Evolutionary conservation across 169 alveolate species (phyloP), one percentile per base, ranked within the genome.

Genomic region (Plasmodium coatneyi): DNA sequence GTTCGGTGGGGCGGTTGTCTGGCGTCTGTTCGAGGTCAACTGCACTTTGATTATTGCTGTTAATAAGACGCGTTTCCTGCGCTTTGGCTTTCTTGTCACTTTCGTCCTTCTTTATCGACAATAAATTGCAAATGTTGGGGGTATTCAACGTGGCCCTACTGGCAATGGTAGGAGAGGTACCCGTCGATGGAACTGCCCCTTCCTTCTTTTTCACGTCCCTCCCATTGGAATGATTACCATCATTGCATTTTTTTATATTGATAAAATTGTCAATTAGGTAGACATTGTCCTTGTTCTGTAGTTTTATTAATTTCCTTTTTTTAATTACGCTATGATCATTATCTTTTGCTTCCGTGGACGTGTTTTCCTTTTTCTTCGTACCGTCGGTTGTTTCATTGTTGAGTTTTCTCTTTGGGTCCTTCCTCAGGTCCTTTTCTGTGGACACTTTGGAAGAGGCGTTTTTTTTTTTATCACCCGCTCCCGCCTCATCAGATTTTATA

Each of bases 271-370:
- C 93, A 39, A 87, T 87, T 25, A 41, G 32, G 71, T 78, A 78
- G 19, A 80, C 22, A 79, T 87, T 87, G 28, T 87, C 93, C 46
- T 87, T 87, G 30, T 87, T 36, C 41, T 87, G 87, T 32, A 87
- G 49, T 60, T 56, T 79, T 12, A 70, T 76, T 78, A 78, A 79
- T 71, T 79, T 87, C 39, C 82, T 39, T 87, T 79, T 87, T 87
- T 87, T 87, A 87, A 41, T 78, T 46, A 66, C 22, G 49, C 71
- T 70, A 19, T 34, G 41, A 22, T 87, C 74, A 60, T 87, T 43
- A 30, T 83, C 81, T 66, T 32, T 87, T 71, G 74, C 30, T 30
- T 87, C 93, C 9, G 82, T 36, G 4, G n/a, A 22, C 4, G 28
- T 16, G 49, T 25, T 49, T 74, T 78, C 78, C 32, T 46, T 78